Base-by-base conservation (phyloP, 2,329 filamentous ascomycete genomes). In the Fusarium bactridioides region DNA sequence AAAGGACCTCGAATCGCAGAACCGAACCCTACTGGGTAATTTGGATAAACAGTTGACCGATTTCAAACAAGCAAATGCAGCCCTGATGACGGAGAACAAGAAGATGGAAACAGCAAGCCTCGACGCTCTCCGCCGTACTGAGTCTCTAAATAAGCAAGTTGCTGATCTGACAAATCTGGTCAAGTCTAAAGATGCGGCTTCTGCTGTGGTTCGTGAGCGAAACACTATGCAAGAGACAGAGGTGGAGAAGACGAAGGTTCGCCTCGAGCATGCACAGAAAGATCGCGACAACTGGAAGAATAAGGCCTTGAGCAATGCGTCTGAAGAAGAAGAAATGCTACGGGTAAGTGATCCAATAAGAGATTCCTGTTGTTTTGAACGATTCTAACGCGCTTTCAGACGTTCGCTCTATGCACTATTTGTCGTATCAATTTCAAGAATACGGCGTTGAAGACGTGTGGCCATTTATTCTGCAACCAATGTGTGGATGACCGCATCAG, bases 351-450 rank as follows among this genome's bases (percentile, higher is more conserved):
- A 51, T 50, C 12, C 8, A 41, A 18, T 10, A 13, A 15, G 31
- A 12, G 4, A 15, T 33, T 27, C 23, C 10, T 41, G 25, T 25
- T 21, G 4, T 40, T 38, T 21, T 41, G 29, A 53, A 21, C 19
- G 19, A 9, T 64, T 23, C 74, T 81, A 75, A 80, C 75, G 60
- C 57, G 12, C 43, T 10, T 13, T 13, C 56, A 84, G 81, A 81
- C 80, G 3, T 83, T 80, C 72, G 79, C 79, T 40, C 90, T 97
- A 57, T 99, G 96, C 84, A 94, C 94, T 16, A 93, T 98, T 56
- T 99, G 97, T 84, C 93, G 94, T 75, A 92, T 90, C 78, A 94
- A 95, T 75, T 95, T 98, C 85, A 98, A 98, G 83, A 94, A 98
- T 79, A 97, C 95, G 2, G 92, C 92, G 15, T 88, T 99, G 80